Base-by-base conservation (phyloP, 306 rosid species). In the Rubus idaeus region DNA sequence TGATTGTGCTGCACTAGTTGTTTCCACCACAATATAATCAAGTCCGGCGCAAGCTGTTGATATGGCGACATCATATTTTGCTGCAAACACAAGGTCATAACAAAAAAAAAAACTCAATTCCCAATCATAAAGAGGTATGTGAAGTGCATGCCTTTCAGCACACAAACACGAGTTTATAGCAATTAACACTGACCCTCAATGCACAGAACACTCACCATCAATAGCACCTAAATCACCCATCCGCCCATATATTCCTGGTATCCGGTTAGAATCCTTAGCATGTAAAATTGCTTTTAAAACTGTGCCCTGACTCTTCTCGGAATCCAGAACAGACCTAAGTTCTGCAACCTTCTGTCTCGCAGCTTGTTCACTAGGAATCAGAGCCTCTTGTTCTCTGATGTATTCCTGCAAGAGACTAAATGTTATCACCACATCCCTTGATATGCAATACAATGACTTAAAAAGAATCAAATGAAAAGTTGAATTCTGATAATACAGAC, bases 161-260 rank as follows among this genome's bases (percentile, higher is more conserved):
- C 66, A 30, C 16, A 23, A 18, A 55, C 4, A 77, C 65, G 50
- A 47, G 21, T 17, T 44, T 21, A 9, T 21, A 77, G 60, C 45
- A 72, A 49, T 45, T 13, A 51, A 68, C 42, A 39, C 4, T 16
- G 18, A 8, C 64, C 40, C 26, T 14, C 39, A 46, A 55, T 77
- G 39, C 70, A 47, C 47, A 75, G 69, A 80, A 78, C 39, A 35
- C 89, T 82, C 78, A 92, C 99, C 93, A 68, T 92, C 96, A 68
- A 95, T 95, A 77, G 99, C 97, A 77, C 99, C 99, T 78, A 95
- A 84, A 87, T 95, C 97, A 68, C 99, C 99, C 96, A 95, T 84
- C 77, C 97, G 93, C 14, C 99, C 97, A 84, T 95, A 93, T 84
- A 95, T 95, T 79, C 99, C 99, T 42, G 84, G 89, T 57, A 95